These are phyloP conservation scores for Castanea sativa DNA, from an alignment of 306 rosid species.

Conservation along the genomic window DNA sequence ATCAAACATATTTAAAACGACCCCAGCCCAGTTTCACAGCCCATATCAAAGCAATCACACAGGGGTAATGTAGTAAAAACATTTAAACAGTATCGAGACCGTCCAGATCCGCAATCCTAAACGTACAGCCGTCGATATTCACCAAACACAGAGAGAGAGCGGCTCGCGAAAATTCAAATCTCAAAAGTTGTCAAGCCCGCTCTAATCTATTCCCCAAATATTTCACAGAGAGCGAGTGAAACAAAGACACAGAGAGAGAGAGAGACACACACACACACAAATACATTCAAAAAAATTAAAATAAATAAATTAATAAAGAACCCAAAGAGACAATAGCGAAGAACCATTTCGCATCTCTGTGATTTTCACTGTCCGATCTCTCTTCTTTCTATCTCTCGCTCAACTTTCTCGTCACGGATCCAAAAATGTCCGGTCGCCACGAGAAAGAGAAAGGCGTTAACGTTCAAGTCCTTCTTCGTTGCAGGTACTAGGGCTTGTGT, in stretches of 20 bases:
- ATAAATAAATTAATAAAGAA: neutral
- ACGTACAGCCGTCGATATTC: slow-evolving; percentile 37
- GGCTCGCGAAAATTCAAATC: slow-evolving; percentile 66
- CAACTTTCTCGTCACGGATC: neutral
- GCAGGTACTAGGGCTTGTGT: slow-evolving; percentile 54
- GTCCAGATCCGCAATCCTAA: slow-evolving; percentile 27
- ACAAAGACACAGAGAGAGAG: slow-evolving; percentile 2
- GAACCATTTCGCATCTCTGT: slow-evolving; percentile 9
- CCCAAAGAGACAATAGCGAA: neutral
- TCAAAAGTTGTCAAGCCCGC: slow-evolving; percentile 37
- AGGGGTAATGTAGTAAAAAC: neutral
- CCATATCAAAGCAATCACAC: neutral
- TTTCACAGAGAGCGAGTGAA: slow-evolving; percentile 15
- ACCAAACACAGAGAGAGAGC: slow-evolving; percentile 45
- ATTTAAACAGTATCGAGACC: neutral
- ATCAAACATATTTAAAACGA: too few relatives aligned
- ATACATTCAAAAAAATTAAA: too few relatives aligned
- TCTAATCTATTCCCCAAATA: slow-evolving; percentile 17
- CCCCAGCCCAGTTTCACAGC: neutral
- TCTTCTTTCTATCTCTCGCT: slow-evolving; percentile 24
- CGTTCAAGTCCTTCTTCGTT: slow-evolving; percentile 93
- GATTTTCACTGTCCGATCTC: slow-evolving; percentile 37
- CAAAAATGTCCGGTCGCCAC: slow-evolving; percentile 70
- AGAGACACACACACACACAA: neutral
- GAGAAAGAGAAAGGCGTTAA: slow-evolving; percentile 95